These are phyloP conservation scores for Camptophora hylomeconis DNA, from an alignment of 2,329 filamentous ascomycete genomes.

Conservation along the genomic window DNA sequence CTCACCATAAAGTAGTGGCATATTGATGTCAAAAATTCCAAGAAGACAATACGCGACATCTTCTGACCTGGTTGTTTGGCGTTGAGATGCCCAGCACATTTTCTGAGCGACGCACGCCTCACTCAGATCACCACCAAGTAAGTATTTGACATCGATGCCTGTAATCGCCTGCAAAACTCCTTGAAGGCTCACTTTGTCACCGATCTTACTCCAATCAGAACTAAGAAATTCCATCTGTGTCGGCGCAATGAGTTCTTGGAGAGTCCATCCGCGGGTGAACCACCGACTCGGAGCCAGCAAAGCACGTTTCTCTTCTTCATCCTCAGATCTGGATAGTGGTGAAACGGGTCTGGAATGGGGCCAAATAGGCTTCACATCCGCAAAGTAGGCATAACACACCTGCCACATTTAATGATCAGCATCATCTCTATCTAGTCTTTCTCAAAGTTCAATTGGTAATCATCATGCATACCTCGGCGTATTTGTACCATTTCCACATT, in stretches of 20 bases:
- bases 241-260: conserved; percentile 11
- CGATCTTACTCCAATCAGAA: background rate
- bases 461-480: conserved; percentile 9
- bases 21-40: conserved; percentile 31
- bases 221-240: conserved; percentile 8
- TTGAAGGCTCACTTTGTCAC: background rate
- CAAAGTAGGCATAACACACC: too few relatives aligned
- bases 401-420: too few relatives aligned
- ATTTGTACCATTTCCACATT: conserved; percentile 13
- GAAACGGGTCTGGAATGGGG: too few relatives aligned
- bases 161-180: background rate
- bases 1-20: conserved; percentile 31
- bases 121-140: background rate
- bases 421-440: too few relatives aligned
- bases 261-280: conserved; percentile 1
- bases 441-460: too few relatives aligned
- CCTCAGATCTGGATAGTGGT: too few relatives aligned
- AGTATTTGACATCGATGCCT: background rate
- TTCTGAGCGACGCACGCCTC: conserved; percentile 16
- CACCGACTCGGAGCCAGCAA: too few relatives aligned
- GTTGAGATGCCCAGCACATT: conserved; percentile 27
- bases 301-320: too few relatives aligned
- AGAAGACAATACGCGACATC: conserved; percentile 32
- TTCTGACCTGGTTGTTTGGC: conserved; percentile 23
- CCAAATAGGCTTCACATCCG: too few relatives aligned